Conservation (phyloP, 805 yeast species). For the Nakazawaea laoshanensis region DNA sequence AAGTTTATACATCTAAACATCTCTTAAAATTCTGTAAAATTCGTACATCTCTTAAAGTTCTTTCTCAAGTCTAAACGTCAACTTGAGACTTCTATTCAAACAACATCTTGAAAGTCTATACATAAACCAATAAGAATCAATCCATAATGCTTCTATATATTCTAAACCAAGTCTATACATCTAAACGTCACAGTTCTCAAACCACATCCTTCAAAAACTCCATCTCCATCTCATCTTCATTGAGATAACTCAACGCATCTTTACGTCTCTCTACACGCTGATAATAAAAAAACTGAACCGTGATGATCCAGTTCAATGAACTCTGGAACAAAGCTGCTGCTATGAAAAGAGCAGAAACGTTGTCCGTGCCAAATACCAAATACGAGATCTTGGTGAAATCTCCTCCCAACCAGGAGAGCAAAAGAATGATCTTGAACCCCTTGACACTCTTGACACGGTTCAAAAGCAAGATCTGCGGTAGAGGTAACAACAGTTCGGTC, state of each 20-base stretch:
- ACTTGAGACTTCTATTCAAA: too few species aligned
- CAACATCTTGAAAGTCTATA: too few species aligned
- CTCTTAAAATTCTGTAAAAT: too few species aligned
- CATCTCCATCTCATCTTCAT: slow-evolving; percentile 7
- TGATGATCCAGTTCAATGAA: slow-evolving; percentile 63
- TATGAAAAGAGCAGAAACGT: slow-evolving; percentile 57
- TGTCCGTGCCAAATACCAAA: slow-evolving; percentile 65
- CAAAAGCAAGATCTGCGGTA: slow-evolving; percentile 70
- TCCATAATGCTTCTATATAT: too few species aligned
- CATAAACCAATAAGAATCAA: too few species aligned
- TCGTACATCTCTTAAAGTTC: too few species aligned
- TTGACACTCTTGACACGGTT: slow-evolving; percentile 59
- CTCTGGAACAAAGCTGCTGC: slow-evolving; percentile 73
- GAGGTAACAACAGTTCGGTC: slow-evolving; percentile 64
- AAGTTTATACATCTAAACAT: too few species aligned
- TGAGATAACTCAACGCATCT: slow-evolving; percentile 9
- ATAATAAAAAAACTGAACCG: slow-evolving; percentile 64
- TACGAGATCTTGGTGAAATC: slow-evolving; percentile 74
- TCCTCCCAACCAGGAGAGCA: slow-evolving; percentile 85
- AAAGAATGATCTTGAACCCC: slow-evolving; percentile 68
- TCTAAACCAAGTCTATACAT: too few species aligned
- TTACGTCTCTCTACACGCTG: slow-evolving; percentile 22
- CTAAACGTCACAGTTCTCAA: too few species aligned
- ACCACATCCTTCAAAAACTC: too few species aligned
- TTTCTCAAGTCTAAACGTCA: too few species aligned